Conservation (phyloP, 2,329 filamentous ascomycete genomes). For the Aspergillus hiratsukae region DNA sequence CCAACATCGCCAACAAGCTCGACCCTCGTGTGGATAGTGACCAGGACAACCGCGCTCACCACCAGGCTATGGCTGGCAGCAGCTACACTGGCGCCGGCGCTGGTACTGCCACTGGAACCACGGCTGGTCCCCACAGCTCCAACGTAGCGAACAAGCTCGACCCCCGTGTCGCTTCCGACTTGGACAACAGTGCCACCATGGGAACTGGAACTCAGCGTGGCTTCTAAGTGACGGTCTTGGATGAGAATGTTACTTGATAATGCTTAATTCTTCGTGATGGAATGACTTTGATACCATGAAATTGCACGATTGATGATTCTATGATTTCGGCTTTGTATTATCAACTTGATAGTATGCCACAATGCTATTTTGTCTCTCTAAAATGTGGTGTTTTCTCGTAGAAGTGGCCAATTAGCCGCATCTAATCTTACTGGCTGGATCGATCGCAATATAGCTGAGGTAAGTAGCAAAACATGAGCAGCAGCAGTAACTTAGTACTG, state of each 20-base stretch:
- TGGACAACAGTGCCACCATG: conserved; percentile 7
- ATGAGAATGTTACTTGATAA: background rate
- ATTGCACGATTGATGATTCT: background rate
- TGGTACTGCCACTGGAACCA: conserved; percentile 4
- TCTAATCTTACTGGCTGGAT: too few relatives aligned
- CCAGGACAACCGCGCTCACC: conserved; percentile 12
- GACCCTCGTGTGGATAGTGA: conserved; percentile 38
- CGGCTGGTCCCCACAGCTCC: conserved; percentile 41
- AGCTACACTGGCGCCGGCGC: conserved; percentile 17
- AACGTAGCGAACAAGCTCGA: conserved; percentile 50
- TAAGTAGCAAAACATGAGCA: too few relatives aligned
- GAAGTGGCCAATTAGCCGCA: too few relatives aligned
- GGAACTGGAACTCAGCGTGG: conserved; percentile 3
- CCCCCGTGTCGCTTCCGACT: conserved; percentile 51
- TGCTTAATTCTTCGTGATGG: background rate
- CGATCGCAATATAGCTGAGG: too few relatives aligned
- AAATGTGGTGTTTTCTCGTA: too few relatives aligned
- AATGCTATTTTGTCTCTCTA: background rate
- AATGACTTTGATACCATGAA: background rate
- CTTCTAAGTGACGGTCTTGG: background rate
- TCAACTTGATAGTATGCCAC: background rate
- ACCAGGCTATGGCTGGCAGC: conserved; percentile 7
- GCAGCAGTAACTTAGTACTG: too few relatives aligned
- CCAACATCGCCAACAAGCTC: conserved; percentile 27
- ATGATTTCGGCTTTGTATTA: background rate